phyloP scores from a whole-genome alignment of 2,329 filamentous ascomycete species.

The Diaporthe amygdali region DNA sequence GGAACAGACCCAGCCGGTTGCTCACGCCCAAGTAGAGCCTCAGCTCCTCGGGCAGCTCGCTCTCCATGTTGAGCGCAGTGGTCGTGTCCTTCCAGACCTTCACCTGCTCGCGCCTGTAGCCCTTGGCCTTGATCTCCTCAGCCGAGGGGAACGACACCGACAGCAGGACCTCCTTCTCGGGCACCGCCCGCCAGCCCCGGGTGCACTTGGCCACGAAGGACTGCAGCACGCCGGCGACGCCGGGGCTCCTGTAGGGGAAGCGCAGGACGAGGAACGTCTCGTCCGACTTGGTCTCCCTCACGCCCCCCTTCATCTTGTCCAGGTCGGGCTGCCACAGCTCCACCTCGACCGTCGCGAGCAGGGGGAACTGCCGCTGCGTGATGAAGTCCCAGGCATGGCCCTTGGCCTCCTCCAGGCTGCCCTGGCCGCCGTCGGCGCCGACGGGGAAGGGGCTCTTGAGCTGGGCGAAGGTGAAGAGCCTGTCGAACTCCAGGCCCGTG shows the following conservation, averaged over 20 bases:
- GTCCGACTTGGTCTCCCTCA: constrained; percentile 46
- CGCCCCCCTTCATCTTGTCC: constrained; percentile 53
- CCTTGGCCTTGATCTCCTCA: constrained; percentile 60
- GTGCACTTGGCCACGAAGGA: constrained; percentile 56
- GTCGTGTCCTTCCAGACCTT: constrained; percentile 68
- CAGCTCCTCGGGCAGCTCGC: constrained; percentile 67
- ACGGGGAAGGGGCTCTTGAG: constrained; percentile 54
- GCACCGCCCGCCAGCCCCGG: constrained; percentile 52
- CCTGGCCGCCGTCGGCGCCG: constrained; percentile 36
- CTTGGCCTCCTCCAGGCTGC: constrained; percentile 44
- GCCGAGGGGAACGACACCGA: constrained; percentile 67
- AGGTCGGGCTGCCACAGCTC: constrained; percentile 74
- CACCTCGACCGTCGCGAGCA: constrained; percentile 71
- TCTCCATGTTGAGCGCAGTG: constrained; percentile 60
- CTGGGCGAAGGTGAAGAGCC: constrained; percentile 83
- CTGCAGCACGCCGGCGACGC: constrained; percentile 52
- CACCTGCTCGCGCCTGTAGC: constrained; percentile 66
- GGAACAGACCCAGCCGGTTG: constrained; percentile 71
- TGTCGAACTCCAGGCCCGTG: constrained; percentile 78
- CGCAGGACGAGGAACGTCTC: constrained; percentile 69
- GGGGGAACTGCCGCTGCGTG: constrained; percentile 72
- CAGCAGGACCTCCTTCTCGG: constrained; percentile 69
- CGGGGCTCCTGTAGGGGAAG: constrained; percentile 65
- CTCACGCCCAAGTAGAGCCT: constrained; percentile 69
- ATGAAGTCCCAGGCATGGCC: constrained; percentile 70